Evolutionary conservation across 768 basidiomycete genomes (phyloP).

Genomic region (Tremella fuciformis): DNA sequence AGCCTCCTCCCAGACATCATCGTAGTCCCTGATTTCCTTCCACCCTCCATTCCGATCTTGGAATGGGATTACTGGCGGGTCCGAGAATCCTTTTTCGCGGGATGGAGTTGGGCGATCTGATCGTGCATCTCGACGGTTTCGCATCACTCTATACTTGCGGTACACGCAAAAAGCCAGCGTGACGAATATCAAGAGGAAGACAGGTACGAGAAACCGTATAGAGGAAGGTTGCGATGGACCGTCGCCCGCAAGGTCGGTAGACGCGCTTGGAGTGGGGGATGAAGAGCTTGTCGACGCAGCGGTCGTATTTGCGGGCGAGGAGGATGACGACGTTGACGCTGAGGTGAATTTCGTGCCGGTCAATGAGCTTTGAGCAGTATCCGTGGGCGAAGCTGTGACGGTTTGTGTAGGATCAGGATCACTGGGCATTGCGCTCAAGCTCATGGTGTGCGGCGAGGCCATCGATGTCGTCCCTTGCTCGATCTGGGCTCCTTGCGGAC

Average conservation of each 20-base stretch:
- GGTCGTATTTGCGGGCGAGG: background rate
- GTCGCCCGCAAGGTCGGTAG: no score
- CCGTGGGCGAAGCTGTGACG: no score
- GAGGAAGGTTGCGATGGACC: conserved; percentile 18
- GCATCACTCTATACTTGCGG: conserved; percentile 5
- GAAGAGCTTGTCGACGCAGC: background rate
- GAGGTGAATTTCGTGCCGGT: no score
- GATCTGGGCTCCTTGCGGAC: no score
- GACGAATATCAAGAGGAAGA: conserved; percentile 30
- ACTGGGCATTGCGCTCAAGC: no score
- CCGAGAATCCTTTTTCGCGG: background rate
- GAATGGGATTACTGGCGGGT: background rate
- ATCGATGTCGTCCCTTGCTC: no score
- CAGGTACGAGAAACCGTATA: conserved; percentile 25
- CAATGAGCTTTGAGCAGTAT: no score
- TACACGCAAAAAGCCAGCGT: conserved; percentile 22
- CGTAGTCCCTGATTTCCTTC: conserved; percentile 17
- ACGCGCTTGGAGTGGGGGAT: background rate
- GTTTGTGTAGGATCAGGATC: no score
- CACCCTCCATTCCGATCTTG: conserved; percentile 6
- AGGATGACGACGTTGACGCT: background rate
- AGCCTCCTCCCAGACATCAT: conserved; percentile 23
- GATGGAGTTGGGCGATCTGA: background rate
- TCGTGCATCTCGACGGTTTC: conserved; percentile 9
- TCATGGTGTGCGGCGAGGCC: no score